These are phyloP conservation scores for Arthrobotrys sinensis DNA, from an alignment of 2,329 filamentous ascomycete species.

Conservation along the genomic window DNA sequence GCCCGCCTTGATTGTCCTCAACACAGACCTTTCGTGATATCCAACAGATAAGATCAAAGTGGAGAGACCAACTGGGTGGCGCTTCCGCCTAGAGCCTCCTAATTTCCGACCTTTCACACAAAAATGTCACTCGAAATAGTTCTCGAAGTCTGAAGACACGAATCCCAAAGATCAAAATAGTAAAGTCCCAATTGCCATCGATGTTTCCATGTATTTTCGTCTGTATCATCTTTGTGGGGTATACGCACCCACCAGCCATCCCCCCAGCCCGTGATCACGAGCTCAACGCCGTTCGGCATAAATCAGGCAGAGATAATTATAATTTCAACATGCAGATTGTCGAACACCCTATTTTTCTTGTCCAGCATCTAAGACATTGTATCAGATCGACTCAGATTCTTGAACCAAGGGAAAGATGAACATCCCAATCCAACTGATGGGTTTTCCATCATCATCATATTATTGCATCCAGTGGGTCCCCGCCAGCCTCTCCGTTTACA, in stretches of 20 bases:
- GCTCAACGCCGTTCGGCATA: conserved; percentile 37
- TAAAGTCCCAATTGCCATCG: conserved; percentile 11
- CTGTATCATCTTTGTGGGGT: conserved; percentile 50
- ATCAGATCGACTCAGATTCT: conserved; percentile 54
- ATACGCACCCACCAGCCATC: too few relatives aligned
- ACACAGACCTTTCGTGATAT: conserved; percentile 13
- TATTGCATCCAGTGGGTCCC: conserved; percentile 46
- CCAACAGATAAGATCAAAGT: conserved; percentile 31
- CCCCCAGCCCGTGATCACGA: conserved; percentile 42
- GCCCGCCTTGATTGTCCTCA: not conserved
- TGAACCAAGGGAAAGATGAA: conserved; percentile 22
- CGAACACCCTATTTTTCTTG: conserved; percentile 29
- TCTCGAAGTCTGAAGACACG: not conserved
- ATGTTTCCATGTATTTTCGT: conserved; percentile 1
- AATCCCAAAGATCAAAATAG: conserved; percentile 8
- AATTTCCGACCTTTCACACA: conserved; percentile 33
- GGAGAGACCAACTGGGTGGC: conserved; percentile 45
- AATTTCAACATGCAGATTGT: conserved; percentile 33
- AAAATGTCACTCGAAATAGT: conserved; percentile 30
- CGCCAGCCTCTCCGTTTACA: conserved; percentile 39
- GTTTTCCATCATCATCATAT: conserved; percentile 3
- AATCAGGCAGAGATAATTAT: conserved; percentile 34
- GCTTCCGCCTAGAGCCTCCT: conserved; percentile 50
- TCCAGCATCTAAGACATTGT: conserved; percentile 37
- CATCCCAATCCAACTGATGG: conserved; percentile 1